Evolutionary conservation across 176 grass and related monocot genomes (phyloP).

Genomic region (Juncus effusus): DNA sequence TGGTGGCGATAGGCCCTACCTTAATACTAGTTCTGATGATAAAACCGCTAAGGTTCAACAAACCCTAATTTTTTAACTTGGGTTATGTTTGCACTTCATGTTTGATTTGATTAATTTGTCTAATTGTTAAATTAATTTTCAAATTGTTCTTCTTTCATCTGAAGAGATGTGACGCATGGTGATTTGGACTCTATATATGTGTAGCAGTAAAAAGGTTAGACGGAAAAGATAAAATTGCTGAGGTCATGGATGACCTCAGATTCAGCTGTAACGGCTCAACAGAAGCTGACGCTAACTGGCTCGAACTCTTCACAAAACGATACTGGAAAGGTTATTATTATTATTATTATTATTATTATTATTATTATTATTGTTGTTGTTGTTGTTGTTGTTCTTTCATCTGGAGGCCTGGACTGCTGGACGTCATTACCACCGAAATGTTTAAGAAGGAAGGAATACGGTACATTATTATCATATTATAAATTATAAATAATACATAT

Average conservation of each 20-base stretch:
- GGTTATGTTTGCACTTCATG: slow-evolving; percentile 6
- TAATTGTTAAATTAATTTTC: too few species aligned
- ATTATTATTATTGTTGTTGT: too few species aligned
- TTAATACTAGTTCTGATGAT: slow-evolving; percentile 98
- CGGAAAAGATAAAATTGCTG: slow-evolving; percentile 80
- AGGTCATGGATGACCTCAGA: slow-evolving; percentile 83
- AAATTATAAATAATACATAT: too few species aligned
- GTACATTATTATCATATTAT: too few species aligned
- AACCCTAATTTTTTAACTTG: slow-evolving; percentile 16
- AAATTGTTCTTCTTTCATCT: too few species aligned
- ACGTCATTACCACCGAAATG: too few species aligned
- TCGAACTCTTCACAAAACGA: slow-evolving; percentile 92
- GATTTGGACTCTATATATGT: too few species aligned
- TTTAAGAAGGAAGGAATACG: too few species aligned
- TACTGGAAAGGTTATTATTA: slow-evolving; percentile 20
- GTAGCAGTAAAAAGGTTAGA: slow-evolving; percentile 83
- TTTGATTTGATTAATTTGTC: slow-evolving; percentile 9
- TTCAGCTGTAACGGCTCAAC: slow-evolving; percentile 56
- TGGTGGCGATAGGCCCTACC: slow-evolving; percentile 94
- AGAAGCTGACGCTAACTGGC: slow-evolving; percentile 83
- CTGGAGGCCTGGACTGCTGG: too few species aligned
- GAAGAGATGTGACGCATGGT: too few species aligned
- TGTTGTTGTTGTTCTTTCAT: too few species aligned
- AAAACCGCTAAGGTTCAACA: slow-evolving; percentile 78
- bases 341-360: too few species aligned